A percentile compares a stretch with the other conserved stretches of the same genome.
Conservation (phyloP, 768 basidiomycete species). For the Tremella yokohamensis region DNA sequence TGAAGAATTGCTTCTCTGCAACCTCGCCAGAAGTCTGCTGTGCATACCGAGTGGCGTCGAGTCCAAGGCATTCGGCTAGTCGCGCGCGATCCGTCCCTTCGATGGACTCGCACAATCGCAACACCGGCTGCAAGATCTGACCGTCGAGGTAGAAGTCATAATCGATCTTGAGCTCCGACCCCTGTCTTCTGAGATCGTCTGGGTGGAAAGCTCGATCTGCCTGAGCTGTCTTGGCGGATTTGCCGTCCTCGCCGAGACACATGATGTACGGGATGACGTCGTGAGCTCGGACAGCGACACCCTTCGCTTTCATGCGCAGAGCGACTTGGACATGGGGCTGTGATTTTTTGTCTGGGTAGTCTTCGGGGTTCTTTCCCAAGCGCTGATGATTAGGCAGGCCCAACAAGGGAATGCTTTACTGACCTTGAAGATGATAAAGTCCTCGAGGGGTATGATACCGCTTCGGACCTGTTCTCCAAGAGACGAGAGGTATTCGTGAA, state of each 20-base stretch:
- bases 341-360: conserved; percentile 90
- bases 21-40: conserved; percentile 28
- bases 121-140: conserved; percentile 90
- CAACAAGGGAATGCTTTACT: conserved; percentile 14
- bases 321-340: conserved; percentile 98
- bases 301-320: conserved; percentile 77
- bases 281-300: conserved; percentile 72
- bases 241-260: conserved; percentile 68
- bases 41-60: conserved; percentile 18
- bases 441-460: conserved; percentile 77
- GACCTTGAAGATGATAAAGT: conserved; percentile 93
- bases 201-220: conserved; percentile 91
- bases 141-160: conserved; percentile 85
- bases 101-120: conserved; percentile 91
- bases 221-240: conserved; percentile 67
- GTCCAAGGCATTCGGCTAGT: conserved; percentile 91
- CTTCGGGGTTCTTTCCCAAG: conserved; percentile 91
- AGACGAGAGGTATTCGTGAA: conserved; percentile 82
- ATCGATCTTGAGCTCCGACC: conserved; percentile 70
- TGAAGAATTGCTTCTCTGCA: conserved; percentile 68
- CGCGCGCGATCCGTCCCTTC: conserved; percentile 90
- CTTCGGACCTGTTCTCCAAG: conserved; percentile 74
- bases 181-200: conserved; percentile 76
- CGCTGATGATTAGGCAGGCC: conserved; percentile 57
- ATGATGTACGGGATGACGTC: conserved; percentile 97